These are phyloP conservation scores for Phytophthora citricola DNA, from an alignment of 352 stramenopile species.

Conservation along the genomic window DNA sequence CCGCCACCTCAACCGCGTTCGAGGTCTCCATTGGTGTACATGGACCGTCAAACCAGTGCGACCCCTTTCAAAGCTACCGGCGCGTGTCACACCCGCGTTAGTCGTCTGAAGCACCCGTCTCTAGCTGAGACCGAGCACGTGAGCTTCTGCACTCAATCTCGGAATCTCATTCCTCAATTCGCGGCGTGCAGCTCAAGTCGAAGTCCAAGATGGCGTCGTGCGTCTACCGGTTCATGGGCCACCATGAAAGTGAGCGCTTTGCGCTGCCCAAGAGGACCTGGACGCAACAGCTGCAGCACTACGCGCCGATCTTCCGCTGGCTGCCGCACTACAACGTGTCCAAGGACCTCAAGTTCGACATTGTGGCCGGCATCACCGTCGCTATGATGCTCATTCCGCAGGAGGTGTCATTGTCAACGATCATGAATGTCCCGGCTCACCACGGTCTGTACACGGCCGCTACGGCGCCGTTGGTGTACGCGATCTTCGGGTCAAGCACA, in stretches of 20 bases:
- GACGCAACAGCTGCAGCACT: constrained; percentile 31
- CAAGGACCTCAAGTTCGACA: constrained; percentile 62
- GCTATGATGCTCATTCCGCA: constrained; percentile 92
- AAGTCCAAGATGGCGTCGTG: constrained; percentile 27
- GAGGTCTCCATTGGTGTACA: constrained; percentile 1
- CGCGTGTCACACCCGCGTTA: constrained; percentile 26
- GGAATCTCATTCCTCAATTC: constrained; percentile 17
- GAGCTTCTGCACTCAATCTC: not conserved
- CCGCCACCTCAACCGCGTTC: constrained; percentile 16
- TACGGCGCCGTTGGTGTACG: constrained; percentile 85
- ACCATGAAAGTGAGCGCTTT: constrained; percentile 28
- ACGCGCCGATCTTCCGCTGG: constrained; percentile 60
- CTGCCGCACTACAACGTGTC: constrained; percentile 56
- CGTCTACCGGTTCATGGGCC: constrained; percentile 4
- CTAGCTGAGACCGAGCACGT: constrained; percentile 13
- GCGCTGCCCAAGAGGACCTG: constrained; percentile 29
- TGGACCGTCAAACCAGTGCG: constrained; percentile 1
- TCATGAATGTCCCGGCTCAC: constrained; percentile 86
- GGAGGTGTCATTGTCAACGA: constrained; percentile 87
- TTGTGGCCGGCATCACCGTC: constrained; percentile 60
- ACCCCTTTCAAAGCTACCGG: constrained; percentile 9
- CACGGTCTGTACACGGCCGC: constrained; percentile 92
- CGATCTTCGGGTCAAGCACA: constrained; percentile 80
- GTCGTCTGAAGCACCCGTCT: constrained; percentile 9
- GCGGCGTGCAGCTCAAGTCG: constrained; percentile 14